Percentiles rank a stretch among this genome's conserved stretches.
These are phyloP conservation scores for Geoglossum glabrum DNA, from an alignment of 495 filamentous ascomycete genomes.

Conservation along the genomic window DNA sequence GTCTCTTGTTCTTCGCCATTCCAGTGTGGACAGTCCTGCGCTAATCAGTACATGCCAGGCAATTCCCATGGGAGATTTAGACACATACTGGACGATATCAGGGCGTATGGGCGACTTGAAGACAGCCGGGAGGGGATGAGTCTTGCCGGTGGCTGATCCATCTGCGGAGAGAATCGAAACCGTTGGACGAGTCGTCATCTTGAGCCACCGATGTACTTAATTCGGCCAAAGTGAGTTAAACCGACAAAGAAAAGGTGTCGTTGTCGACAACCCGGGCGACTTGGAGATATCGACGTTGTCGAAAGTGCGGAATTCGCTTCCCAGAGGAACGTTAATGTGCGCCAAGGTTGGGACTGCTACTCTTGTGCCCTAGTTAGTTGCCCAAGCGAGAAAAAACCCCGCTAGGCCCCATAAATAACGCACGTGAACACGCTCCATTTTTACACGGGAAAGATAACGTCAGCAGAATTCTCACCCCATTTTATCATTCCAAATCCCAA, in stretches of 20 bases:
- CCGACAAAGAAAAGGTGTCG: background rate
- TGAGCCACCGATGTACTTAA: slow-evolving; percentile 10
- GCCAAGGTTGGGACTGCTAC: background rate
- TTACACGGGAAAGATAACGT: too few relatives aligned
- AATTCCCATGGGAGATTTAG: background rate
- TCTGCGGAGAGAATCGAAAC: slow-evolving; percentile 86
- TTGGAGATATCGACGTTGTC: background rate
- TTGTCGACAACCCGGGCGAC: background rate
- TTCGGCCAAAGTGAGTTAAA: background rate
- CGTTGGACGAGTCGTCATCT: slow-evolving; percentile 85
- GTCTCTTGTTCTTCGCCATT: slow-evolving; percentile 99
- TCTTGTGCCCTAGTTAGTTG: background rate
- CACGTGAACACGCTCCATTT: too few relatives aligned
- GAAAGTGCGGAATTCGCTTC: background rate
- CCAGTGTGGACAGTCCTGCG: slow-evolving; percentile 74
- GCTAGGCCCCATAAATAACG: background rate
- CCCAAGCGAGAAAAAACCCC: background rate
- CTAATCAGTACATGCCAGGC: slow-evolving; percentile 17
- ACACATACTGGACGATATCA: slow-evolving; percentile 81
- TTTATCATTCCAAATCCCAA: too few relatives aligned
- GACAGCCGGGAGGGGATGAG: slow-evolving; percentile 78
- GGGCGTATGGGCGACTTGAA: slow-evolving; percentile 93
- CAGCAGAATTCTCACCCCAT: too few relatives aligned
- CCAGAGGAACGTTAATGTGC: background rate
- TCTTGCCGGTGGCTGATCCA: slow-evolving; percentile 71